A percentile compares a stretch with the other conserved stretches of the same genome.
These are phyloP conservation scores for Botrytis deweyae DNA, from an alignment of 2,329 filamentous ascomycete species.

Conservation along the genomic window DNA sequence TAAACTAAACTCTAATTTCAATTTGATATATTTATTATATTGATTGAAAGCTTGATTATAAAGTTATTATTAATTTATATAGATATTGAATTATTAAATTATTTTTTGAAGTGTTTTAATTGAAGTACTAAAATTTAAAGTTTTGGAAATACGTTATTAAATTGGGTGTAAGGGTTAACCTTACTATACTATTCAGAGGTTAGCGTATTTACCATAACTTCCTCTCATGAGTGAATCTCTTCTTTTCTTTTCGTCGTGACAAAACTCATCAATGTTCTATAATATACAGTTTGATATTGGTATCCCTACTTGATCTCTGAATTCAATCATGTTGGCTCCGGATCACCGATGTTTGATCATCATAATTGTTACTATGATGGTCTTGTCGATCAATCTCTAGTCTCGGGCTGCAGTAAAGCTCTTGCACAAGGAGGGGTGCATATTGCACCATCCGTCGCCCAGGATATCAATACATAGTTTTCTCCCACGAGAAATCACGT, in stretches of 20 bases:
- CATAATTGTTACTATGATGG: background rate
- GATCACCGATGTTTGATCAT: background rate
- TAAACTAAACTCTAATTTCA: too few relatives aligned
- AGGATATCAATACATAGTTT: background rate
- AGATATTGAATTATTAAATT: too few relatives aligned
- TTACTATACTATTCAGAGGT: background rate
- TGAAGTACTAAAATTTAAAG: too few relatives aligned
- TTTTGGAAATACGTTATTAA: too few relatives aligned
- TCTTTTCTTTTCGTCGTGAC: background rate
- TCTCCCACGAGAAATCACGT: background rate
- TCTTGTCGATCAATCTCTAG: background rate
- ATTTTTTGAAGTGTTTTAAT: too few relatives aligned
- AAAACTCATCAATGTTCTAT: background rate
- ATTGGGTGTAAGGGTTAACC: background rate
- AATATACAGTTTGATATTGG: background rate
- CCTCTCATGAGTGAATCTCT: background rate
- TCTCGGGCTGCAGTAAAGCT: background rate
- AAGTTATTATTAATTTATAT: too few relatives aligned
- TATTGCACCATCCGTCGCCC: conserved; percentile 18
- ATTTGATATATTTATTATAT: too few relatives aligned
- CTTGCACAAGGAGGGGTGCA: conserved; percentile 19
- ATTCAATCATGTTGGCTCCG: background rate
- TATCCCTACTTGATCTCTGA: background rate
- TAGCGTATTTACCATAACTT: background rate
- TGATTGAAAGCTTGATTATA: too few relatives aligned